Percentiles rank a stretch among this genome's conserved stretches.
phyloP scores from a whole-genome alignment of 2,329 filamentous ascomycete genomes.

The Bertia moriformis region DNA sequence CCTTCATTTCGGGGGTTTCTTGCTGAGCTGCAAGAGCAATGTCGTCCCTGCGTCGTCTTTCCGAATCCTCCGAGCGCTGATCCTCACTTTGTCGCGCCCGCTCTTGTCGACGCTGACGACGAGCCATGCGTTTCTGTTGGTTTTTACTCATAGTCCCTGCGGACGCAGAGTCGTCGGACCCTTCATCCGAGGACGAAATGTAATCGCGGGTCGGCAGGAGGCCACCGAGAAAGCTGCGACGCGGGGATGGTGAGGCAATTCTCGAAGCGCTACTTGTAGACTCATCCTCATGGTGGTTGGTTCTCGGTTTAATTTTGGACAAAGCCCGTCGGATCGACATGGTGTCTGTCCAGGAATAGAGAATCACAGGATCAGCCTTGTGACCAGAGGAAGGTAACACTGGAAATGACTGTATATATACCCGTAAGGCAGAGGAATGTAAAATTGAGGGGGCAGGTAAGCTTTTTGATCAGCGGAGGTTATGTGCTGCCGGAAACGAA shows the following conservation, averaged over 20 bases:
- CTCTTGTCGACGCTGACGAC: conserved; percentile 19
- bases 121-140: conserved; percentile 23
- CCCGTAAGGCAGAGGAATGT: too few species aligned
- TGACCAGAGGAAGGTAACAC: too few species aligned
- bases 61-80: conserved; percentile 20
- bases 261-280: conserved; percentile 7
- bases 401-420: too few species aligned
- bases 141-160: conserved; percentile 23
- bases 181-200: conserved; percentile 21
- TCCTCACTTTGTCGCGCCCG: conserved; percentile 22
- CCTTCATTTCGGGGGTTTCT: conserved; percentile 41
- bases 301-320: conserved; percentile 19
- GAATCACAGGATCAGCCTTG: too few species aligned
- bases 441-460: too few species aligned
- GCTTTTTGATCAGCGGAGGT: too few species aligned
- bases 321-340: conserved; percentile 18
- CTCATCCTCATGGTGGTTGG: conserved; percentile 9
- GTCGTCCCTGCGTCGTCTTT: conserved; percentile 19
- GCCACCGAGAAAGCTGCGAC: conserved; percentile 20
- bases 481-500: too few species aligned
- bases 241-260: conserved; percentile 10
- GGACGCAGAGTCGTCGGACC: conserved; percentile 13
- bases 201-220: conserved; percentile 23
- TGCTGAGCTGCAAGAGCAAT: conserved; percentile 31
- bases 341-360: not conserved